Percentiles rank a stretch among this genome's conserved stretches.
Conservation (phyloP, 208 protist species). For the Angomonas desouzai region DNA sequence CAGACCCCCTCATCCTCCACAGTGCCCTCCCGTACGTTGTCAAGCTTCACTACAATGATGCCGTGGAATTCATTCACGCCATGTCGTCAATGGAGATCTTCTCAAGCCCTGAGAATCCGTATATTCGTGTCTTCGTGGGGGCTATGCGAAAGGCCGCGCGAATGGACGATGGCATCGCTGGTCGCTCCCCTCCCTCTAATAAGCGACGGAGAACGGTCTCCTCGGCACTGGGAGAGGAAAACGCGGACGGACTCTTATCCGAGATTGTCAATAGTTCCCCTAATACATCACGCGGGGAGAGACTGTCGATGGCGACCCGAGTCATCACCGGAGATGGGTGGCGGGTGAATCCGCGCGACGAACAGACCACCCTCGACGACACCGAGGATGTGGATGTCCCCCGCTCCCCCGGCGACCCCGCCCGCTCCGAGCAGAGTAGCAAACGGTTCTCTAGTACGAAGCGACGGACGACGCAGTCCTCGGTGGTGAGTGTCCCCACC, state of each 20-base stretch:
- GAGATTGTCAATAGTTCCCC: constrained; percentile 28
- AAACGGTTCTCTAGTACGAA: not conserved
- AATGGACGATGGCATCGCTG: constrained; percentile 34
- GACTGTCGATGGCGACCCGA: constrained; percentile 37
- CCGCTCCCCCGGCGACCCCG: not conserved
- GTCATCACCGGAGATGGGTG: constrained; percentile 64
- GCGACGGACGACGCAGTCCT: constrained; percentile 14
- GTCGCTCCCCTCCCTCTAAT: not conserved
- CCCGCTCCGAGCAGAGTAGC: constrained; percentile 1
- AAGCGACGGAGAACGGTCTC: constrained; percentile 35
- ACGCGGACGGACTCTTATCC: constrained; percentile 34
- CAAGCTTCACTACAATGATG: constrained; percentile 59
- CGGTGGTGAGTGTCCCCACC: constrained; percentile 44
- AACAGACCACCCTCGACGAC: constrained; percentile 16
- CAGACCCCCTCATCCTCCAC: constrained; percentile 68
- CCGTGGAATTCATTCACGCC: constrained; percentile 43
- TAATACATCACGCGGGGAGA: constrained; percentile 9
- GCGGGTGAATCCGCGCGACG: constrained; percentile 34
- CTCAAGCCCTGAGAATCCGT: constrained; percentile 37
- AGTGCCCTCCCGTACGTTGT: constrained; percentile 63
- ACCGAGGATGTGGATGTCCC: constrained; percentile 11
- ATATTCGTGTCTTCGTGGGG: constrained; percentile 48
- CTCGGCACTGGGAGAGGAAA: constrained; percentile 15
- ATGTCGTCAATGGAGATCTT: constrained; percentile 45
- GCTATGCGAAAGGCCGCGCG: constrained; percentile 66